phyloP scores from a whole-genome alignment of 345 rosid species.

The Salix brachista region DNA sequence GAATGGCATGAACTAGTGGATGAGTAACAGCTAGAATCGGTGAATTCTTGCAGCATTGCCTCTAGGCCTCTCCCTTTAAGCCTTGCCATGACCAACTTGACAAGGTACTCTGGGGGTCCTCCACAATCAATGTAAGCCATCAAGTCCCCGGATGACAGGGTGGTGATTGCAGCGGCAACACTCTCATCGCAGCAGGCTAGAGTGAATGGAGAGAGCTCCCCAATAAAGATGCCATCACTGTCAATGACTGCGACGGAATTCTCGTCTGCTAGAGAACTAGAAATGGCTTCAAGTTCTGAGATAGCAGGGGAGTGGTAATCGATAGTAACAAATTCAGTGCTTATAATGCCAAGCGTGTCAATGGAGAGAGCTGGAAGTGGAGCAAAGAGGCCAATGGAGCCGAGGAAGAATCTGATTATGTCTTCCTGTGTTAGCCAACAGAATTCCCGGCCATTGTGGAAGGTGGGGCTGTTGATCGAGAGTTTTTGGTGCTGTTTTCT shows the following conservation, averaged over 20 bases:
- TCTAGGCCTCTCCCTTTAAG: constrained; percentile 44
- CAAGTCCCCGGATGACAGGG: constrained; percentile 69
- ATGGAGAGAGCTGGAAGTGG: constrained; percentile 64
- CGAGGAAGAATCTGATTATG: constrained; percentile 66
- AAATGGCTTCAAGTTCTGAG: constrained; percentile 44
- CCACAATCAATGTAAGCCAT: constrained; percentile 87
- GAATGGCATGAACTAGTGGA: constrained; percentile 17
- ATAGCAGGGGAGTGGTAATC: constrained; percentile 67
- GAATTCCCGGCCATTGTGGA: constrained; percentile 60
- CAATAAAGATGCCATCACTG: constrained; percentile 48
- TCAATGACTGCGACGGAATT: constrained; percentile 77
- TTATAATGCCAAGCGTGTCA: constrained; percentile 56
- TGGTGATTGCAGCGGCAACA: constrained; percentile 49
- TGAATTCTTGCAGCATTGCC: constrained; percentile 49
- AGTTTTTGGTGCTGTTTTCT: constrained; percentile 45
- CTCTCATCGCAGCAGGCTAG: constrained; percentile 24
- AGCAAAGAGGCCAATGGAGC: constrained; percentile 67
- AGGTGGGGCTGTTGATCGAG: constrained; percentile 18
- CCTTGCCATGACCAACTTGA: constrained; percentile 43
- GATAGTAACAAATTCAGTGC: constrained; percentile 42
- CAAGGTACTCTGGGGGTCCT: constrained; percentile 75
- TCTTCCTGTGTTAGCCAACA: constrained; percentile 96
- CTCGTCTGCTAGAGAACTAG: constrained; percentile 43
- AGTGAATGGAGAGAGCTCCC: constrained; percentile 75
- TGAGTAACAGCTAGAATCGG: constrained; percentile 16